phyloP scores from a whole-genome alignment of 2,329 filamentous ascomycete genomes.

The Sclerotinia trifoliorum region DNA sequence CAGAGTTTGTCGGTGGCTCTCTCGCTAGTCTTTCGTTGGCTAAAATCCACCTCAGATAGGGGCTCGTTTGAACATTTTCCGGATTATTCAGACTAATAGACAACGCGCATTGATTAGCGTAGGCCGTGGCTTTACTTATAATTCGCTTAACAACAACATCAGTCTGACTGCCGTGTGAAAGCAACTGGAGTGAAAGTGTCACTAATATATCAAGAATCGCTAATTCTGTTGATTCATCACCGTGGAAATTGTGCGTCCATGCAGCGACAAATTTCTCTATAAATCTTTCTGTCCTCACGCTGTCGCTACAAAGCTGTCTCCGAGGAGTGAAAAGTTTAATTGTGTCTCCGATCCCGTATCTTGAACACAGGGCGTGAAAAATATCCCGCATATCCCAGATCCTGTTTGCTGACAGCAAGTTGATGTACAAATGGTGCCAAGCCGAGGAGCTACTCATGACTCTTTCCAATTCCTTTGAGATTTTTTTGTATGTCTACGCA shows the following conservation, averaged over 20 bases:
- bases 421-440: not conserved
- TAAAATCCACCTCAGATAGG: not conserved
- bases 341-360: not conserved
- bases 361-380: not conserved
- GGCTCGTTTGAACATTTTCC: slow-evolving; percentile 5
- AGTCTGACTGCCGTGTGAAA: not conserved
- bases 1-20: not conserved
- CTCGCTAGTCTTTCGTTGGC: not conserved
- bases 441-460: not conserved
- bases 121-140: not conserved
- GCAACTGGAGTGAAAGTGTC: not conserved
- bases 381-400: slow-evolving; percentile 1
- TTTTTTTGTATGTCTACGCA: not conserved
- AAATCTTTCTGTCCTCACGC: too few relatives aligned
- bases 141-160: not conserved
- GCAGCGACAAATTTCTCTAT: not conserved
- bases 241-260: not conserved
- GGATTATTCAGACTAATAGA: not conserved
- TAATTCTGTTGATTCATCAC: not conserved
- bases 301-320: not conserved
- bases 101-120: not conserved
- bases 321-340: not conserved
- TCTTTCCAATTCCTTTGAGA: accelerated
- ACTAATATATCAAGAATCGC: not conserved
- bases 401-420: not conserved